Evolutionary conservation across 2,329 filamentous ascomycete species (phyloP).

Genomic region (Aureobasidium sp.): DNA sequence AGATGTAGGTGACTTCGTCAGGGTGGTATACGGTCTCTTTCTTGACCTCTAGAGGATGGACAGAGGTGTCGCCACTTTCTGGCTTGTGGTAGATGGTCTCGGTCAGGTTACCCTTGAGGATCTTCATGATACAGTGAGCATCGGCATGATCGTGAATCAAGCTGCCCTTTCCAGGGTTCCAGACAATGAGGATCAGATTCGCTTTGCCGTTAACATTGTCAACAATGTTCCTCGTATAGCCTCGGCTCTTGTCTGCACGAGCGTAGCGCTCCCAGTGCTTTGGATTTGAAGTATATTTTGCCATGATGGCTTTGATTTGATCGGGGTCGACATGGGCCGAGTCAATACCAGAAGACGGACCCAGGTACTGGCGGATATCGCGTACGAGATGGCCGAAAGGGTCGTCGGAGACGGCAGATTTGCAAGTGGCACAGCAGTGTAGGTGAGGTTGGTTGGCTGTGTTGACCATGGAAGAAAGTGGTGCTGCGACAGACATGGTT

Average conservation of each 20-base stretch:
- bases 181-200: constrained; percentile 79
- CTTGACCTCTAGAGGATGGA: constrained; percentile 50
- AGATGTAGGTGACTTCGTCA: constrained; percentile 83
- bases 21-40: constrained; percentile 61
- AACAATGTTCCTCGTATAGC: constrained; percentile 83
- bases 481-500: neutral
- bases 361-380: constrained; percentile 66
- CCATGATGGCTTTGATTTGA: constrained; percentile 66
- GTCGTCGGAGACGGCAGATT: constrained; percentile 2
- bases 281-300: constrained; percentile 61
- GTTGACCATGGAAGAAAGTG: neutral
- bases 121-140: constrained; percentile 88
- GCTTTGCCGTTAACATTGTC: constrained; percentile 81
- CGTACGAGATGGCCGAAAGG: constrained; percentile 64
- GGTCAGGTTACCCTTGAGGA: constrained; percentile 68
- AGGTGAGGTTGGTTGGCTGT: neutral
- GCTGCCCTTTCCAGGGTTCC: constrained; percentile 76
- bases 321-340: constrained; percentile 74
- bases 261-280: constrained; percentile 70
- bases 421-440: constrained; percentile 6
- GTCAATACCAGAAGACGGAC: constrained; percentile 72
- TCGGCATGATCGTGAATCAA: constrained; percentile 75
- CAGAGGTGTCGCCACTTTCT: constrained; percentile 13
- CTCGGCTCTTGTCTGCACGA: constrained; percentile 59
- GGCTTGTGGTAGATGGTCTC: constrained; percentile 69